These are phyloP conservation scores for Gnomoniopsis sp. DNA, from an alignment of 2,329 filamentous ascomycete genomes.

Conservation along the genomic window DNA sequence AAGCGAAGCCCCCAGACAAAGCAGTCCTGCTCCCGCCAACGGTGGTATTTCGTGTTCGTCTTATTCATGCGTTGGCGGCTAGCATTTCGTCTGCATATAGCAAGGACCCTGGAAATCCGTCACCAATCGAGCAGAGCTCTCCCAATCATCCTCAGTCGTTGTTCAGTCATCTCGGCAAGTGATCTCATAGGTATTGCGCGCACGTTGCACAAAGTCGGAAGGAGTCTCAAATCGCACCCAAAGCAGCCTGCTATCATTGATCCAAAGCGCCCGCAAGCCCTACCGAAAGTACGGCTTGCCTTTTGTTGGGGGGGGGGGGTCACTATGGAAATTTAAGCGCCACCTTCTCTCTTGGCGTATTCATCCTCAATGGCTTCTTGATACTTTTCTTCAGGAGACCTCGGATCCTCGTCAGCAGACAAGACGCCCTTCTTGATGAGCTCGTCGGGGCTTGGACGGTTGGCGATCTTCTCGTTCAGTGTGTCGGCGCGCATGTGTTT, in stretches of 20 bases:
- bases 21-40: no score
- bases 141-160: background rate
- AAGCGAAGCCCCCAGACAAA: no score
- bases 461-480: constrained; percentile 81
- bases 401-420: constrained; percentile 54
- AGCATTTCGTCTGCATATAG: no score
- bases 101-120: no score
- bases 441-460: constrained; percentile 71
- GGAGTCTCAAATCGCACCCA: background rate
- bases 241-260: background rate
- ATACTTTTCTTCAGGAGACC: constrained; percentile 54
- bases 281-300: background rate
- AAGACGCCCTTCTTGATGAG: constrained; percentile 79
- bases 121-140: background rate
- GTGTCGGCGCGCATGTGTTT: constrained; percentile 84
- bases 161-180: background rate
- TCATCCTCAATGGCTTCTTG: constrained; percentile 61
- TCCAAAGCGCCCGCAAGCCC: background rate
- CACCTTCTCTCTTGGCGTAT: constrained; percentile 61
- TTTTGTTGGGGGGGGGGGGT: no score
- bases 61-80: background rate
- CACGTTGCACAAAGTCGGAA: background rate
- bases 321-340: constrained; percentile 41
- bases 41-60: background rate
- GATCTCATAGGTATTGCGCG: background rate